These are phyloP conservation scores for Angophora floribunda DNA, from an alignment of 345 rosid genomes.

Conservation along the genomic window DNA sequence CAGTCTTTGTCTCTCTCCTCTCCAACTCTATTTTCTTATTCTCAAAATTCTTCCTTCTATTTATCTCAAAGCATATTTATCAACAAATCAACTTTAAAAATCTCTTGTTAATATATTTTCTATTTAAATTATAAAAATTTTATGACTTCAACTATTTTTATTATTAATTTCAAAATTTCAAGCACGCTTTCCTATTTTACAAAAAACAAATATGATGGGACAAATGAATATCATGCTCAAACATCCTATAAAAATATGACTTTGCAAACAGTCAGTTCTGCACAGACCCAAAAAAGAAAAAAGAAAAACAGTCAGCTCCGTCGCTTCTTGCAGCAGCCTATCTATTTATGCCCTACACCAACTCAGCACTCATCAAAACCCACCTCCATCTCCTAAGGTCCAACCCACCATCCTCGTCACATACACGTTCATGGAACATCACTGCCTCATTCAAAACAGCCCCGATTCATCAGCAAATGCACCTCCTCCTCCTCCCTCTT, in stretches of 20 bases:
- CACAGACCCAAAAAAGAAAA: no score
- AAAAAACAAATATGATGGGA: neutral
- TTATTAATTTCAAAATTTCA: neutral
- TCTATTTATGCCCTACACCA: neutral
- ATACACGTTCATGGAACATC: neutral
- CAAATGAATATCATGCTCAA: neutral
- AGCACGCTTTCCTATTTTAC: neutral
- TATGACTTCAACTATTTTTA: no score
- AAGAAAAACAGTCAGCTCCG: neutral
- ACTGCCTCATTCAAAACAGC: neutral
- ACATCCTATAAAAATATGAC: neutral
- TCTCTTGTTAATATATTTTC: neutral
- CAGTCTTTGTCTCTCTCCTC: neutral
- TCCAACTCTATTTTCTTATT: neutral
- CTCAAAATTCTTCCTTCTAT: neutral
- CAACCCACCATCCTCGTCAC: neutral
- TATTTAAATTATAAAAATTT: no score
- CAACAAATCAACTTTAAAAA: accelerated
- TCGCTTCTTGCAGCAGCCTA: neutral
- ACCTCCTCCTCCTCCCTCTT: neutral
- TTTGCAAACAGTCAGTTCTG: neutral
- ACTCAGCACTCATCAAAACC: neutral
- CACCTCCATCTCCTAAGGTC: neutral
- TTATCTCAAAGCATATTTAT: accelerated
- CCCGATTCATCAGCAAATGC: neutral